Conservation (phyloP, 202 grass and related monocot species). For the Musa balbisiana region DNA sequence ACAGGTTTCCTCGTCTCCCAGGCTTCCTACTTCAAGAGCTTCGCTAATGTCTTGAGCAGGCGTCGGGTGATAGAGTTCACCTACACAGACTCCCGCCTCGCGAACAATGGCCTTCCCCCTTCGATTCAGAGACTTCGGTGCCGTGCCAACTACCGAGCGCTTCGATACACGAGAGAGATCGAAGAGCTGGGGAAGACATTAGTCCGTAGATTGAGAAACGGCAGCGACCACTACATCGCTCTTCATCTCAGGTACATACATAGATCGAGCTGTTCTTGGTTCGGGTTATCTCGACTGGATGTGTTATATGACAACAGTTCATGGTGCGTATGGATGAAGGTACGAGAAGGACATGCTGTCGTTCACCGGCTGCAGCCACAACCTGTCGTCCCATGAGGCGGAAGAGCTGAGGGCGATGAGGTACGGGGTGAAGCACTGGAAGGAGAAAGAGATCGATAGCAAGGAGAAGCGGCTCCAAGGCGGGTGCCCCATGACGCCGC, state of each 20-base stretch:
- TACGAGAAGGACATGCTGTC: constrained; percentile 99
- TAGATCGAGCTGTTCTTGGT: background rate
- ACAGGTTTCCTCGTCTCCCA: constrained; percentile 26
- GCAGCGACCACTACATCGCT: constrained; percentile 72
- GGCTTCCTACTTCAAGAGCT: constrained; percentile 86
- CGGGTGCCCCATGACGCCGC: constrained; percentile 92
- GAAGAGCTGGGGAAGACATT: constrained; percentile 63
- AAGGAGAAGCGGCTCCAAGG: constrained; percentile 69
- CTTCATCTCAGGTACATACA: constrained; percentile 74
- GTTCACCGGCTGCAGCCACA: constrained; percentile 92
- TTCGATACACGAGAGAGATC: constrained; percentile 56
- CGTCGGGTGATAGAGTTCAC: constrained; percentile 76
- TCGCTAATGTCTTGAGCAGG: constrained; percentile 55
- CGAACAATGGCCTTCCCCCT: constrained; percentile 82
- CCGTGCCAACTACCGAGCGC: constrained; percentile 75
- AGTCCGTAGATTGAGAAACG: constrained; percentile 72
- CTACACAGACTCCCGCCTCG: constrained; percentile 71
- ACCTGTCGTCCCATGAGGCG: constrained; percentile 56
- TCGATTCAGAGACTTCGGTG: constrained; percentile 74
- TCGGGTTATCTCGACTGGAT: too few relatives aligned
- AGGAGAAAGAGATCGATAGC: constrained; percentile 90
- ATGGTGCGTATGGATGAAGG: constrained; percentile 25
- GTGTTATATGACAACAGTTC: too few relatives aligned
- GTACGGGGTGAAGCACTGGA: constrained; percentile 75
- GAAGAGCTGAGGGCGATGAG: constrained; percentile 66